phyloP scores from a whole-genome alignment of 192 early-diverging fungal species.

The Paraglomus occultum region DNA sequence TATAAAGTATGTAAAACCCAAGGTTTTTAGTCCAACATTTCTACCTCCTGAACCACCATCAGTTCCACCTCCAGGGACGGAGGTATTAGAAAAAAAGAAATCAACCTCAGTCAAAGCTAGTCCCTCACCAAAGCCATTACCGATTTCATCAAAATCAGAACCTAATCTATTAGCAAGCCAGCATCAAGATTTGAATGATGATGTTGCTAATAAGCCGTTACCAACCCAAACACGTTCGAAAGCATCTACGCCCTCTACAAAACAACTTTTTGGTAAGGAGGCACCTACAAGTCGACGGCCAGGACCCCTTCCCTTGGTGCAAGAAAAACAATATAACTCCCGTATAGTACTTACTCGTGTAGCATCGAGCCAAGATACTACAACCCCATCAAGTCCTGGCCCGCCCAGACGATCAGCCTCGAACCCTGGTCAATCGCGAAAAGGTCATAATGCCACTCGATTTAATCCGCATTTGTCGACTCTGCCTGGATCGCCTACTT shows the following conservation, averaged over 20 bases:
- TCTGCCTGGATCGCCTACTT: slow-evolving; percentile 5
- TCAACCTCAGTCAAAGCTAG: not conserved
- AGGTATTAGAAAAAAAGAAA: not conserved
- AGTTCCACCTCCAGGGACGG: not conserved
- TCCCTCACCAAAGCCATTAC: not conserved
- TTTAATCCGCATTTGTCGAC: not conserved
- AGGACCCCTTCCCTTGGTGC: slow-evolving; percentile 15
- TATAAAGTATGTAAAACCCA: no score
- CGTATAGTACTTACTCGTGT: not conserved
- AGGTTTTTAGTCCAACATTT: not conserved
- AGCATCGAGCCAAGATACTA: not conserved
- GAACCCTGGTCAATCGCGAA: slow-evolving; percentile 10
- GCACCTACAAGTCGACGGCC: slow-evolving; percentile 10
- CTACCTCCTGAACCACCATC: not conserved
- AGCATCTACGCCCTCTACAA: not conserved
- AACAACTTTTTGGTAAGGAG: slow-evolving; percentile 16
- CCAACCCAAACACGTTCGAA: no score
- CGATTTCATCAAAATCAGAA: not conserved
- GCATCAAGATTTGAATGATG: no score
- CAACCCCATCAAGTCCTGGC: not conserved
- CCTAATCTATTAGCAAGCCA: not conserved
- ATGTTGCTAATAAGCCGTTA: no score
- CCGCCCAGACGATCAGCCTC: slow-evolving; percentile 24
- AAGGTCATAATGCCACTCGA: not conserved
- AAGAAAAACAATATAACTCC: slow-evolving; percentile 20